Conservation (phyloP, 345 rosid species). For the Pugionium cornutum region DNA sequence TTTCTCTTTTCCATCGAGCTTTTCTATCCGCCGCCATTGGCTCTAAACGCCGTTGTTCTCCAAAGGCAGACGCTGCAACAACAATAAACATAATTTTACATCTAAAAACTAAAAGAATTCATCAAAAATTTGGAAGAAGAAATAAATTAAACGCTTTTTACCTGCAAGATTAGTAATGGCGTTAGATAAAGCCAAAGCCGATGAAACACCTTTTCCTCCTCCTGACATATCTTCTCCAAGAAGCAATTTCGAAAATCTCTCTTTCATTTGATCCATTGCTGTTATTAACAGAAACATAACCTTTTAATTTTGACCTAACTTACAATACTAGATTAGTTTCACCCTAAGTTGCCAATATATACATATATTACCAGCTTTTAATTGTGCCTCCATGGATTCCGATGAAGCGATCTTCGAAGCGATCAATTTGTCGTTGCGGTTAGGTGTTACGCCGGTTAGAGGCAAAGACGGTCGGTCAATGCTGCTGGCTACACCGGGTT, state of each 20-base stretch:
- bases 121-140: not conserved
- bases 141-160: not conserved
- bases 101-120: not conserved
- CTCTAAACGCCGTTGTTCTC: conserved; percentile 54
- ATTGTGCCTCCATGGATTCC: conserved; percentile 44
- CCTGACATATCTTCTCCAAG: conserved; percentile 84
- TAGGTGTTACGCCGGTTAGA: conserved; percentile 24
- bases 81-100: not conserved
- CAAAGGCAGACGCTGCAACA: conserved; percentile 48
- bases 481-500: conserved; percentile 21
- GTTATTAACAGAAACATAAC: conserved; percentile 25
- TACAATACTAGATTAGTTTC: not conserved
- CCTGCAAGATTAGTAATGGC: conserved; percentile 57
- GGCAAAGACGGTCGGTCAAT: conserved; percentile 42
- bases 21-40: conserved; percentile 65
- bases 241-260: conserved; percentile 59
- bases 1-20: conserved; percentile 64
- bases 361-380: conserved; percentile 31
- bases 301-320: not conserved
- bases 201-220: conserved; percentile 79
- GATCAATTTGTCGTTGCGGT: conserved; percentile 27
- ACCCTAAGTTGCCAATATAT: conserved; percentile 2
- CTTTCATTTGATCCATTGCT: conserved; percentile 71
- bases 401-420: conserved; percentile 7
- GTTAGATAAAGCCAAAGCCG: conserved; percentile 71